A percentile compares a stretch with the other conserved stretches of the same genome.
Evolutionary conservation across 1,284 basidiomycete genomes (phyloP).

Genomic region (Wolfiporia cocos): DNA sequence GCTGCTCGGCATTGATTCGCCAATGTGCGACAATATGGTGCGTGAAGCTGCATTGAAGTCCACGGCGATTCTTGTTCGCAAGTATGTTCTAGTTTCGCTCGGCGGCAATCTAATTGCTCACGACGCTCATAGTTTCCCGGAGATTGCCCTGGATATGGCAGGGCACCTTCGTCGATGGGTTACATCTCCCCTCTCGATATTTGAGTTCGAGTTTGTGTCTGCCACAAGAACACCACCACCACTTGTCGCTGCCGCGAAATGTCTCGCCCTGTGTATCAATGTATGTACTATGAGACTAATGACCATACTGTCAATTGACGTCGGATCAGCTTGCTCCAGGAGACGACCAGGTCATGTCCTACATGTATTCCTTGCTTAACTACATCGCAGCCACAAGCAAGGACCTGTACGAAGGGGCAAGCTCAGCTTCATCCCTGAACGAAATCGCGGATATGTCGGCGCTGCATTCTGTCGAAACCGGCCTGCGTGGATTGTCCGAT

Average conservation of each 20-base stretch:
- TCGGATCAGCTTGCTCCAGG: constrained; percentile 66
- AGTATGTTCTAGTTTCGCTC: constrained; percentile 39
- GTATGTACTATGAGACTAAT: constrained; percentile 30
- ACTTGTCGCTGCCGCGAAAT: constrained; percentile 82
- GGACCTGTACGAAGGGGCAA: constrained; percentile 55
- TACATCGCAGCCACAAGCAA: constrained; percentile 80
- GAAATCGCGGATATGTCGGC: constrained; percentile 37
- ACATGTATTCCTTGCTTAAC: constrained; percentile 94
- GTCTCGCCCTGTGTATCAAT: constrained; percentile 85
- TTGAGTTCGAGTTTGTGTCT: constrained; percentile 78
- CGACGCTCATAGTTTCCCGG: constrained; percentile 57
- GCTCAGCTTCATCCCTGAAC: constrained; percentile 29
- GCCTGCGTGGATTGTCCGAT: constrained; percentile 65
- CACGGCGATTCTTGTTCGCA: constrained; percentile 75
- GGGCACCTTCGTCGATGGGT: constrained; percentile 84
- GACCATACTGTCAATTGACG: neutral
- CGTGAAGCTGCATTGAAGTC: constrained; percentile 86
- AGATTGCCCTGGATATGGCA: constrained; percentile 73
- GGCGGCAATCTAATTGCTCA: neutral
- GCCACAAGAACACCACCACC: constrained; percentile 72
- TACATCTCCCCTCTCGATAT: constrained; percentile 82
- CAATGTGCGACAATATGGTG: constrained; percentile 74
- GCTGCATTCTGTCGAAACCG: constrained; percentile 51
- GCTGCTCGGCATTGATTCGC: constrained; percentile 77
- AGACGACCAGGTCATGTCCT: constrained; percentile 90